A percentile compares a stretch with the other conserved stretches of the same genome.
Conservation (phyloP, 1,284 basidiomycete genomes). For the Hymenochaete sp. region DNA sequence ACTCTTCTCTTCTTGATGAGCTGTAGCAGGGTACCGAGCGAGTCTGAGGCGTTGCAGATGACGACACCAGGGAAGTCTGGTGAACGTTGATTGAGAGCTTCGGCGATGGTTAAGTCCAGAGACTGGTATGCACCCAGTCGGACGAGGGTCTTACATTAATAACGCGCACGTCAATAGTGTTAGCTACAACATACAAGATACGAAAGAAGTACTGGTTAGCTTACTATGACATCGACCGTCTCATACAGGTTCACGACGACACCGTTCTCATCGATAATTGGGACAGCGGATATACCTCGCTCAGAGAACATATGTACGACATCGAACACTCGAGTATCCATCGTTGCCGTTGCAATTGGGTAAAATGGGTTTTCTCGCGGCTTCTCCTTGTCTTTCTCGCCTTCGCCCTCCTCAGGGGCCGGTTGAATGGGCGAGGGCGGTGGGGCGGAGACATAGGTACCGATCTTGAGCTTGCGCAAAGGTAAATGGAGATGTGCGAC, state of each 20-base stretch:
- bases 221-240: constrained; percentile 96
- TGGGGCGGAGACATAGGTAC: constrained; percentile 73
- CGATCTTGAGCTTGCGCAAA: constrained; percentile 84
- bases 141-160: constrained; percentile 70
- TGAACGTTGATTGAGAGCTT: constrained; percentile 86
- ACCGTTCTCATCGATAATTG: constrained; percentile 89
- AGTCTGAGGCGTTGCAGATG: constrained; percentile 90
- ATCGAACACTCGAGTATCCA: constrained; percentile 92
- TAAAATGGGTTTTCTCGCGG: constrained; percentile 58
- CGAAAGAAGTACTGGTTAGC: constrained; percentile 28
- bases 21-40: constrained; percentile 86
- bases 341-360: constrained; percentile 88
- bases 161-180: constrained; percentile 11
- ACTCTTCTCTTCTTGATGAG: constrained; percentile 90
- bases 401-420: constrained; percentile 30
- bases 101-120: constrained; percentile 90
- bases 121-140: constrained; percentile 92
- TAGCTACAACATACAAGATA: neutral
- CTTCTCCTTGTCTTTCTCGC: constrained; percentile 26
- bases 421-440: constrained; percentile 18
- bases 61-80: constrained; percentile 95
- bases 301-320: constrained; percentile 99
- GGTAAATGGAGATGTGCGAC: constrained; percentile 70
- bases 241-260: constrained; percentile 97
- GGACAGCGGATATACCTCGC: constrained; percentile 91